Evolutionary conservation across 345 rosid genomes (phyloP).

Genomic region (Eutrema heterophyllum): DNA sequence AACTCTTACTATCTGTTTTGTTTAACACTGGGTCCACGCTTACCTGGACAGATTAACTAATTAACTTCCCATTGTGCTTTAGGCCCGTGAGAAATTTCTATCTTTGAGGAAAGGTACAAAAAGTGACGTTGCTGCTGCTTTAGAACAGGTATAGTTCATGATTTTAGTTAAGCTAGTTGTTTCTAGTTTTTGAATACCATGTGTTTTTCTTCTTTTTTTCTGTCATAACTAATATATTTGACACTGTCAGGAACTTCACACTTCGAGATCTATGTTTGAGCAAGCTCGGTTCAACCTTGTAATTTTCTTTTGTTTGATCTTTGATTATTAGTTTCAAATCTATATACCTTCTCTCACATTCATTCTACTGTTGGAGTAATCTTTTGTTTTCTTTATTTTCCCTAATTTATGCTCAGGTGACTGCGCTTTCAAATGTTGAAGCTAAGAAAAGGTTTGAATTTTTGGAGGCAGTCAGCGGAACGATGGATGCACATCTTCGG

Average conservation of each 20-base stretch:
- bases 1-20: neutral
- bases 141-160: constrained; percentile 69
- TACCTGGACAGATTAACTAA: neutral
- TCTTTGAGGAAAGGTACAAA: constrained; percentile 91
- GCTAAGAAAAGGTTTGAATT: constrained; percentile 97
- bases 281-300: constrained; percentile 92
- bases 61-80: constrained; percentile 12
- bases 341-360: neutral
- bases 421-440: constrained; percentile 92
- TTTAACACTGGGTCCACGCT: neutral
- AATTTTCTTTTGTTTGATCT: constrained; percentile 22
- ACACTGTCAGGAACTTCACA: constrained; percentile 76
- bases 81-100: constrained; percentile 98
- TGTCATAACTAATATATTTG: constrained; percentile 8
- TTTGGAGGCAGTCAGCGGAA: constrained; percentile 96
- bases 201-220: neutral
- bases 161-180: neutral
- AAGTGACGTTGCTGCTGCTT: constrained; percentile 56
- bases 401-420: constrained; percentile 43
- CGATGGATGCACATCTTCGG: constrained; percentile 99
- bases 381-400: neutral
- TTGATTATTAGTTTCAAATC: neutral
- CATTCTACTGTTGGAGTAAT: neutral
- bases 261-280: constrained; percentile 85
- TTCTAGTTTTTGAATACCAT: neutral